Percentiles rank a stretch among this genome's conserved stretches.
Evolutionary conservation across 768 basidiomycete species (phyloP).

Genomic region (Rubroboletus satanas): DNA sequence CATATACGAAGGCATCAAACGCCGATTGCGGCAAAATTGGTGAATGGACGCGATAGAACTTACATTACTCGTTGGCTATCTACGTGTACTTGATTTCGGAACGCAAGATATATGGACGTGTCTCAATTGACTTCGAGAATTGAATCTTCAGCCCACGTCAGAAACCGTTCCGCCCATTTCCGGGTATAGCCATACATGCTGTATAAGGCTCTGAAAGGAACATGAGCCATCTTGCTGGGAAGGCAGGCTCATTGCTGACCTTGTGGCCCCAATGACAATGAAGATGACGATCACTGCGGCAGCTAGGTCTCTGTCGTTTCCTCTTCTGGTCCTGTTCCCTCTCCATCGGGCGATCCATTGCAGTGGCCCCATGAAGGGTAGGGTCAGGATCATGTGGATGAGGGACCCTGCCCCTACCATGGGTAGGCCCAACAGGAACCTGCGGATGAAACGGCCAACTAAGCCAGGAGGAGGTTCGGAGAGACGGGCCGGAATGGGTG

Average conservation of each 20-base stretch:
- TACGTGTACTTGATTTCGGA: conserved; percentile 15
- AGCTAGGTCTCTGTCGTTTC: conserved; percentile 57
- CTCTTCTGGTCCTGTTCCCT: conserved; percentile 49
- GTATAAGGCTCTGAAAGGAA: conserved; percentile 53
- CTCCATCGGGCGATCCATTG: conserved; percentile 69
- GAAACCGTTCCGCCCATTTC: conserved; percentile 50
- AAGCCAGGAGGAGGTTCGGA: conserved; percentile 43
- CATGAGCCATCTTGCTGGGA: conserved; percentile 7
- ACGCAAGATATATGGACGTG: conserved; percentile 6
- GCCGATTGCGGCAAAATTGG: conserved; percentile 70
- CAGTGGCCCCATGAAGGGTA: conserved; percentile 62
- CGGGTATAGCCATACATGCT: conserved; percentile 68
- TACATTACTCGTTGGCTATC: conserved; percentile 8
- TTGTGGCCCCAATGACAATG: conserved; percentile 57
- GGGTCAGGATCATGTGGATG: conserved; percentile 64
- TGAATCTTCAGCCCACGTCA: conserved; percentile 73
- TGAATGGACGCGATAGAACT: conserved; percentile 31
- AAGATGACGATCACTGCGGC: conserved; percentile 62
- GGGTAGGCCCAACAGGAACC: conserved; percentile 76
- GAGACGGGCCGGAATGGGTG: conserved; percentile 14
- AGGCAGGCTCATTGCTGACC: conserved; percentile 38
- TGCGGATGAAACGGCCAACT: conserved; percentile 53
- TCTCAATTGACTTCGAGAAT: conserved; percentile 69
- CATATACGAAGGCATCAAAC: conserved; percentile 66
- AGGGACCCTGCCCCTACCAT: conserved; percentile 74